phyloP scores from a whole-genome alignment of 306 rosid genomes.

The Cicer cuneatum region DNA sequence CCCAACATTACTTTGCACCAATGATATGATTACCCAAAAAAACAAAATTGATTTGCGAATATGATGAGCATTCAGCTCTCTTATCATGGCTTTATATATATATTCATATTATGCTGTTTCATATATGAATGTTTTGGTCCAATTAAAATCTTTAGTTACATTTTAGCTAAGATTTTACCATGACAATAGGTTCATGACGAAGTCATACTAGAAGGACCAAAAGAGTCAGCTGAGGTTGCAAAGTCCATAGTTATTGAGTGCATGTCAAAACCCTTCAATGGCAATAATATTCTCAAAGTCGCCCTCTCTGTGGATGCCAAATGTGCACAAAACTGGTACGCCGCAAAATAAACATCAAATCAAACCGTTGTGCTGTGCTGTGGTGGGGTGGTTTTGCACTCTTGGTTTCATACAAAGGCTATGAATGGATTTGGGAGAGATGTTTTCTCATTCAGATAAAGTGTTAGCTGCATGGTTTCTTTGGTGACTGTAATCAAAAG shows the following conservation, averaged over 20 bases:
- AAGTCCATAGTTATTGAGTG: slow-evolving; percentile 88
- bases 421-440: slow-evolving; percentile 25
- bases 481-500: slow-evolving; percentile 35
- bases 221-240: slow-evolving; percentile 79
- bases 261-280: slow-evolving; percentile 87
- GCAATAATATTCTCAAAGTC: slow-evolving; percentile 73
- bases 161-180: slow-evolving; percentile 21
- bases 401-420: slow-evolving; percentile 21
- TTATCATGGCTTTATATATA: not conserved
- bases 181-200: slow-evolving; percentile 87
- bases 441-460: slow-evolving; percentile 31
- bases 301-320: slow-evolving; percentile 90
- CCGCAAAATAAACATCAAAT: slow-evolving; percentile 61
- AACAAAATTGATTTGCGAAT: not conserved
- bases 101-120: not conserved
- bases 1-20: too few species aligned
- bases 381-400: slow-evolving; percentile 6
- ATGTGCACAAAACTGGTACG: slow-evolving; percentile 86
- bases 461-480: slow-evolving; percentile 28
- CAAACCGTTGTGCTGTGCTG: not conserved
- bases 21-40: too few species aligned
- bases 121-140: slow-evolving; percentile 20
- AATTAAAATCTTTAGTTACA: slow-evolving; percentile 7
- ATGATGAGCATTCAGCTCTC: not conserved
- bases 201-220: slow-evolving; percentile 96